A percentile compares a stretch with the other conserved stretches of the same genome.
These are phyloP conservation scores for Aleurites moluccanus DNA, from an alignment of 441 rosid species.

Conservation along the genomic window DNA sequence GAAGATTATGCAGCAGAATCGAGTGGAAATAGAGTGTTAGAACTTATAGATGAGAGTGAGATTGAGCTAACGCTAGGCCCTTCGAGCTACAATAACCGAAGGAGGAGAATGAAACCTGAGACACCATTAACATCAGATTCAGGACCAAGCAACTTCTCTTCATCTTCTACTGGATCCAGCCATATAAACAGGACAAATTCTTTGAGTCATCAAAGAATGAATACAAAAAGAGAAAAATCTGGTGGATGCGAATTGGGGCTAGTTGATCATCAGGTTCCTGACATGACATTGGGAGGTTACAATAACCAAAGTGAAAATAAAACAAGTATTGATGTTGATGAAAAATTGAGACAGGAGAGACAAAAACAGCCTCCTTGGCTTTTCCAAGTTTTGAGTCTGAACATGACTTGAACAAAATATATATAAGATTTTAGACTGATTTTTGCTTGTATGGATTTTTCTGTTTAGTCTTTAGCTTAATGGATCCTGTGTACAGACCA, in stretches of 20 bases:
- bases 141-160: constrained; percentile 73
- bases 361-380: constrained; percentile 76
- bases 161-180: constrained; percentile 76
- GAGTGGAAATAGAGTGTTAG: constrained; percentile 27
- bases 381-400: constrained; percentile 73
- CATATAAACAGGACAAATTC: constrained; percentile 40
- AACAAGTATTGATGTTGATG: constrained; percentile 40
- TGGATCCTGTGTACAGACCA: constrained; percentile 35
- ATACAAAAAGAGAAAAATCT: constrained; percentile 19
- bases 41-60: constrained; percentile 69
- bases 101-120: constrained; percentile 42
- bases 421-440: constrained; percentile 33
- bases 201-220: constrained; percentile 20
- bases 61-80: constrained; percentile 88
- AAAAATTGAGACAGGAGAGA: constrained; percentile 51
- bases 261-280: constrained; percentile 27
- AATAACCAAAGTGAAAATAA: constrained; percentile 30
- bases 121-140: constrained; percentile 49
- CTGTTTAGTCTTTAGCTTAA: constrained; percentile 8
- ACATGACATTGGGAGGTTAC: constrained; percentile 28
- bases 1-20: constrained; percentile 30
- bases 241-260: constrained; percentile 23
- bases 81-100: constrained; percentile 41
- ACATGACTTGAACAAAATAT: constrained; percentile 43
- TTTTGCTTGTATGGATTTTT: constrained; percentile 30